Percentiles rank a stretch among this genome's conserved stretches.
Evolutionary conservation across 768 basidiomycete genomes (phyloP).

Genomic region (Postia placenta): DNA sequence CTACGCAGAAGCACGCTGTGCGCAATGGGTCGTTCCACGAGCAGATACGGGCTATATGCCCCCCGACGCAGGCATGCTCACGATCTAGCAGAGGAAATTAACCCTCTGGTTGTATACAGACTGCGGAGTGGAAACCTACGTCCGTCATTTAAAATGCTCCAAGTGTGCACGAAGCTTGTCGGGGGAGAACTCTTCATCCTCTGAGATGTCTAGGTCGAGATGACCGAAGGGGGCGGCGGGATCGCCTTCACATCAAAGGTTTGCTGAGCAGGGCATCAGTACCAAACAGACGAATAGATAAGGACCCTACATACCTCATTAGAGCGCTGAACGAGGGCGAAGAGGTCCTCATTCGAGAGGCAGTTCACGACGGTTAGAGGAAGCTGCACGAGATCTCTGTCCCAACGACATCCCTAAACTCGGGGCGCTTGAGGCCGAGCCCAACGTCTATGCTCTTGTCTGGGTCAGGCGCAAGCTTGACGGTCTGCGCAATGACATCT

Average conservation of each 20-base stretch:
- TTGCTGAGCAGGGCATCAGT: conserved; percentile 23
- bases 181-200: conserved; percentile 35
- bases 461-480: conserved; percentile 12
- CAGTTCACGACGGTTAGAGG: conserved; percentile 26
- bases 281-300: neutral
- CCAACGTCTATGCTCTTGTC: conserved; percentile 7
- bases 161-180: conserved; percentile 36
- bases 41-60: conserved; percentile 32
- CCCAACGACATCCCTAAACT: conserved; percentile 22
- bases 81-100: conserved; percentile 15
- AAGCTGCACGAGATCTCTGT: conserved; percentile 12
- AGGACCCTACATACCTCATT: conserved; percentile 29
- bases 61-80: conserved; percentile 24
- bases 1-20: conserved; percentile 24
- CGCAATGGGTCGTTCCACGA: conserved; percentile 35
- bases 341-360: conserved; percentile 33
- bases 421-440: conserved; percentile 19
- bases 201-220: conserved; percentile 33
- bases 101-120: neutral
- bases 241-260: conserved; percentile 31
- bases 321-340: conserved; percentile 32
- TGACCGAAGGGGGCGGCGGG: conserved; percentile 22
- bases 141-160: conserved; percentile 34
- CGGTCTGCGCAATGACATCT: conserved; percentile 4
- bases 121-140: no score